Evolutionary conservation across 2,329 filamentous ascomycete genomes (phyloP).

Genomic region (Pestalotiopsis sp.): DNA sequence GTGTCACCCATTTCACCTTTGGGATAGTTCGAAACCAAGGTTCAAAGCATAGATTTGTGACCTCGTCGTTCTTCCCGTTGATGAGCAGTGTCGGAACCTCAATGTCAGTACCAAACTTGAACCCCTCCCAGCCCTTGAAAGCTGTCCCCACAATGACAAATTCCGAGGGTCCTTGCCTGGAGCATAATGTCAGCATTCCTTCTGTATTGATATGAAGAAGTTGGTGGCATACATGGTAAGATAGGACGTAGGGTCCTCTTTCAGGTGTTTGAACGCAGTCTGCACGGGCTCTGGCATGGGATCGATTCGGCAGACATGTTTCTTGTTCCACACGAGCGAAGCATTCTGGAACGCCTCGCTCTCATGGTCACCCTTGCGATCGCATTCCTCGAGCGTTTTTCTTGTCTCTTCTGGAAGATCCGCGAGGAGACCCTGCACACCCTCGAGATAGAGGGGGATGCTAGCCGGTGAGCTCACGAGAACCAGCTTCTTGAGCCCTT

Average conservation of each 20-base stretch:
- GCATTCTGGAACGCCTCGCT: neutral
- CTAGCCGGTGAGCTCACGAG: neutral
- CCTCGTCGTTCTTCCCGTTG: conserved; percentile 28
- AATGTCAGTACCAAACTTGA: conserved; percentile 22
- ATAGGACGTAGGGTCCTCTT: neutral
- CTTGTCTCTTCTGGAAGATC: neutral
- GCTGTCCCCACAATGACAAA: conserved; percentile 19
- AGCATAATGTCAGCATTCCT: neutral
- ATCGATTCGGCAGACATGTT: neutral
- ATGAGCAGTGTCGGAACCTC: conserved; percentile 19
- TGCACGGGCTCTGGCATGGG: neutral
- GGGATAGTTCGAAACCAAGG: conserved; percentile 27
- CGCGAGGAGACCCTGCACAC: neutral
- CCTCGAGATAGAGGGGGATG: neutral
- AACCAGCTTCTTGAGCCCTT: neutral
- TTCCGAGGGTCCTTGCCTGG: conserved; percentile 23
- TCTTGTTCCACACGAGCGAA: neutral
- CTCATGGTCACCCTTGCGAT: neutral
- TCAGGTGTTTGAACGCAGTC: neutral
- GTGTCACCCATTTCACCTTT: conserved; percentile 25
- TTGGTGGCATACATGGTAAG: neutral
- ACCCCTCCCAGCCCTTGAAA: conserved; percentile 20
- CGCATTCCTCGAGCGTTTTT: neutral
- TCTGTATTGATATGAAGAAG: neutral
- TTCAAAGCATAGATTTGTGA: conserved; percentile 24